phyloP scores from a whole-genome alignment of 768 basidiomycete genomes.

The Cubamyces sp. region DNA sequence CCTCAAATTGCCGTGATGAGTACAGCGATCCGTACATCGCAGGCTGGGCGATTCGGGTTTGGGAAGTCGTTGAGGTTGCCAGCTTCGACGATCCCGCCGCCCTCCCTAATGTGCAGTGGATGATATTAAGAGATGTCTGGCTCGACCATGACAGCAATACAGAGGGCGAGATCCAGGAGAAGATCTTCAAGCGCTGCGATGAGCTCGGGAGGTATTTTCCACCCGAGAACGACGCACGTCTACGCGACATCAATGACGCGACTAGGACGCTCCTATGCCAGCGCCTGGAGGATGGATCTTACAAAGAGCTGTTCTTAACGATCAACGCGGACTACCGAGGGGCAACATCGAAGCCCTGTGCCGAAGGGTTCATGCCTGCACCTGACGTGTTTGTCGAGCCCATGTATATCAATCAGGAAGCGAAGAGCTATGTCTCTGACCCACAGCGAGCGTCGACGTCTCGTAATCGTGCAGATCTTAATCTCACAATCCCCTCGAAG shows the following conservation, averaged over 20 bases:
- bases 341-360: background rate
- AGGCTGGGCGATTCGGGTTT: conserved; percentile 2
- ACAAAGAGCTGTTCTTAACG: conserved; percentile 10
- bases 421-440: background rate
- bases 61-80: conserved; percentile 7
- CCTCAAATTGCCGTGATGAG: conserved; percentile 1
- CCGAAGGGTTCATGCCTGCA: conserved; percentile 8
- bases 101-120: conserved; percentile 1
- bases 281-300: conserved; percentile 3
- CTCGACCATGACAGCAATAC: conserved; percentile 4
- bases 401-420: background rate
- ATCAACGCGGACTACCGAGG: conserved; percentile 10
- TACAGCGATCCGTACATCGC: conserved; percentile 5
- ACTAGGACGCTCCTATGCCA: conserved; percentile 1
- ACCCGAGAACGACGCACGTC: background rate
- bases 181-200: conserved; percentile 7
- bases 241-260: conserved; percentile 2
- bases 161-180: conserved; percentile 7
- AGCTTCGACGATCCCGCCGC: conserved; percentile 2
- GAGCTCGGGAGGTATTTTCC: conserved; percentile 3
- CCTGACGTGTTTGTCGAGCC: background rate
- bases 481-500: background rate
- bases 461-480: background rate
- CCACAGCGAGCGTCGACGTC: background rate
- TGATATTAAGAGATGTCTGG: conserved; percentile 12